Conservation (phyloP, 371 early-diverging fungal species). For the Syncephalastrum monosporum region DNA sequence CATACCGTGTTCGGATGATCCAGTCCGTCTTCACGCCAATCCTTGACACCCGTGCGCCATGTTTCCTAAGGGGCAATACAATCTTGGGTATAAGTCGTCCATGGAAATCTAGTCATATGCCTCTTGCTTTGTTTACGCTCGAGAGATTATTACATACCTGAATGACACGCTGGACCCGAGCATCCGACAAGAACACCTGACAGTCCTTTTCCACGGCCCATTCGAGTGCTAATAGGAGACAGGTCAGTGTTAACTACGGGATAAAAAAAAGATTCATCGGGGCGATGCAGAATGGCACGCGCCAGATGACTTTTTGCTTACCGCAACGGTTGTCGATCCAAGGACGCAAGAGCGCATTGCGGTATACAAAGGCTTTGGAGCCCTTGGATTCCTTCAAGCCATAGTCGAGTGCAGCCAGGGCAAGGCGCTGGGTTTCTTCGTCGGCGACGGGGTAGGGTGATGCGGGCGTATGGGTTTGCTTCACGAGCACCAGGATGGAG, state of each 20-base stretch:
- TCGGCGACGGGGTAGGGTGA: constrained; percentile 6
- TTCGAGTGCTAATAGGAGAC: constrained; percentile 27
- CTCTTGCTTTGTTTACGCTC: neutral
- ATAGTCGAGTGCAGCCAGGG: constrained; percentile 28
- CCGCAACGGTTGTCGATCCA: constrained; percentile 38
- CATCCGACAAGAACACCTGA: constrained; percentile 31
- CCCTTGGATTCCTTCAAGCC: constrained; percentile 26
- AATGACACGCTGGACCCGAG: constrained; percentile 26
- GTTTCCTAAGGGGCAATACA: constrained; percentile 11
- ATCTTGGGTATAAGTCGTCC: neutral
- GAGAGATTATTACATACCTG: constrained; percentile 21
- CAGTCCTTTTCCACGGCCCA: constrained; percentile 43
- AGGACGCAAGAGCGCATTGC: constrained; percentile 30
- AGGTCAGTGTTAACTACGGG: neutral
- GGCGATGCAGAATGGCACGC: too few species aligned
- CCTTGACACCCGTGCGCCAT: constrained; percentile 24
- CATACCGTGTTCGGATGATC: constrained; percentile 32
- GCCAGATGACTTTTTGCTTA: constrained; percentile 2
- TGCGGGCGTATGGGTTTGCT: neutral
- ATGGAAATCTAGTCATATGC: neutral
- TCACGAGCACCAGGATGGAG: constrained; percentile 24
- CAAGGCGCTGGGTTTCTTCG: constrained; percentile 29
- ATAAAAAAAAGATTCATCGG: too few species aligned
- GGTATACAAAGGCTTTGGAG: constrained; percentile 18
- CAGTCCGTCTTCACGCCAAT: constrained; percentile 26